Base-by-base conservation (phyloP, 1,284 basidiomycete species). In the Heterobasidion parviporum region DNA sequence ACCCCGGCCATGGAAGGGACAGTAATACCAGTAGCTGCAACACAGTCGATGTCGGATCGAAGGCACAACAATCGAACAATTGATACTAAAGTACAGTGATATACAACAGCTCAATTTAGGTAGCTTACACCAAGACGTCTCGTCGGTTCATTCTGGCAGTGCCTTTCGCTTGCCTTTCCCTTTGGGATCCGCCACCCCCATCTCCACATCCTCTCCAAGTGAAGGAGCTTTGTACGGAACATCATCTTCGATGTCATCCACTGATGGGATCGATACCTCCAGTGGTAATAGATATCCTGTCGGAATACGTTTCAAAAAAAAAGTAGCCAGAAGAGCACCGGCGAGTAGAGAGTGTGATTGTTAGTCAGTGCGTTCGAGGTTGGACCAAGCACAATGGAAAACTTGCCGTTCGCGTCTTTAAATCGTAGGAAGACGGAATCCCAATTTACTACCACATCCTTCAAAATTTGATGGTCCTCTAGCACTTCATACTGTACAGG, bases 341-440 rank as follows among this genome's bases (percentile, higher is more conserved):
- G 44, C 26, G 43, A 26, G 26, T 26, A 26, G 26, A 38, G 50
- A 52, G 8, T 7, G n/a, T 41, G 15, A 48, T 4, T 8, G 46
- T 48, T 10, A 18, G n/a, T 14, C 16, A 44, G 41, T 44, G 16
- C 16, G 41, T 16, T 16, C 16, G 41, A 14, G 7, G 5, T 4
- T 8, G 16, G 14, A 8, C 16, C 5, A 50, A 54, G 45, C 15
- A 47, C 20, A 26, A 55, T 15, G n/a, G 52, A 20, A 56, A 7
- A 69, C 66, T 74, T 70, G 89, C 87, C 83, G 55, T 63, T 55
- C n/a, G 57, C 55, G 51, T 84, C 78, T 61, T 72, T 78, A 61
- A 89, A 89, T 62, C 81, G 82, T 44, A 90, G 63, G 61, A 81
- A 88, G 10, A 89, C 58, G 15, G 67, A 67, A 49, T 89, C 87